Evolutionary conservation across 176 grass and related monocot species (phyloP).

Genomic region (Tillandsia leiboldiana): DNA sequence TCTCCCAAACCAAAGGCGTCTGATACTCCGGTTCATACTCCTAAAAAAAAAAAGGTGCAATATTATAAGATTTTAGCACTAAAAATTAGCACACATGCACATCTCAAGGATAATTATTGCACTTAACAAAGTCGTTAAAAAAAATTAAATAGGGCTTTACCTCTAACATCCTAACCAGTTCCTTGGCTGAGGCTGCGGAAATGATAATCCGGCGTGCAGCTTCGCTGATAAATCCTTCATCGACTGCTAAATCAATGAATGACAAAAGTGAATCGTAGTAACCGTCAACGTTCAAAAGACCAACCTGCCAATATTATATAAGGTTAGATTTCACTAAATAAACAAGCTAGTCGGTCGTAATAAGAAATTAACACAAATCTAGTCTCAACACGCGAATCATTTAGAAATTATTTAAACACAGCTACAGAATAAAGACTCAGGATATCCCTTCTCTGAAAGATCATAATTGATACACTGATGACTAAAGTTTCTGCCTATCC

Average conservation of each 20-base stretch:
- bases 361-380: too few relatives aligned
- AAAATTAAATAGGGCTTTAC: not conserved
- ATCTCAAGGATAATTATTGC: too few relatives aligned
- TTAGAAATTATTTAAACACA: too few relatives aligned
- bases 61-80: too few relatives aligned
- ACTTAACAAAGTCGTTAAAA: not conserved
- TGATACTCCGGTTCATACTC: not conserved
- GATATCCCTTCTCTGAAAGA: too few relatives aligned
- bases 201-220: conserved; percentile 54
- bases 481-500: too few relatives aligned
- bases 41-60: not conserved
- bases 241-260: conserved; percentile 65
- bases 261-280: conserved; percentile 52
- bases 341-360: not conserved
- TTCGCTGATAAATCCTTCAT: conserved; percentile 59
- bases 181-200: conserved; percentile 38
- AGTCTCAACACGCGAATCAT: too few relatives aligned
- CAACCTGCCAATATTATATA: conserved; percentile 31
- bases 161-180: conserved; percentile 58
- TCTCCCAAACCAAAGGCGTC: not conserved
- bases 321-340: not conserved
- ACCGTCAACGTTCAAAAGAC: conserved; percentile 62
- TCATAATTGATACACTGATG: too few relatives aligned
- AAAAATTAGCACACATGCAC: too few relatives aligned
- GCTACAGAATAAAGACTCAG: too few relatives aligned